A percentile compares a stretch with the other conserved stretches of the same genome.
These are phyloP conservation scores for Purpureocillium takamizusanense DNA, from an alignment of 2,329 filamentous ascomycete genomes.

Conservation along the genomic window DNA sequence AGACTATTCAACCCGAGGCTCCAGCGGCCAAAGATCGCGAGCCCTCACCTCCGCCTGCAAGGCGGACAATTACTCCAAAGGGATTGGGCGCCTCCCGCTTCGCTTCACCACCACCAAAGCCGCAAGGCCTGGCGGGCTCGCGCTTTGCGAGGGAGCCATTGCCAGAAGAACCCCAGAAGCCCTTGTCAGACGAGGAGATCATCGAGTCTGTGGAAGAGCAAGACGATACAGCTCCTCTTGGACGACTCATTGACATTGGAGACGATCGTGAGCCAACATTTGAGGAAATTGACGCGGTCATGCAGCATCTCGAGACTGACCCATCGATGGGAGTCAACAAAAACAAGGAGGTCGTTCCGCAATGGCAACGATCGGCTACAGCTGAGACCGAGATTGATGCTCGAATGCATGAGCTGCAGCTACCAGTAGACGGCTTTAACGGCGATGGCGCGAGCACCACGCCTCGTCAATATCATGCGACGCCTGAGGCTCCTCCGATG, in stretches of 20 bases:
- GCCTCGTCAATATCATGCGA: conserved; percentile 44
- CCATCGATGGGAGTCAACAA: conserved; percentile 69
- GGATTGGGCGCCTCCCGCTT: conserved; percentile 38
- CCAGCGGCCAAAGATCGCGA: conserved; percentile 11
- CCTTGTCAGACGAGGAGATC: conserved; percentile 9
- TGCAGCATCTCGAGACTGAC: conserved; percentile 71
- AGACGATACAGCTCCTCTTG: background rate
- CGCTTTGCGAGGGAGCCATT: conserved; percentile 34
- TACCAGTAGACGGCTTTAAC: conserved; percentile 41
- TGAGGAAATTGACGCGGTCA: conserved; percentile 86
- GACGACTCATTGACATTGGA: conserved; percentile 1
- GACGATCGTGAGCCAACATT: conserved; percentile 43
- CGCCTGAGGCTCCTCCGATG: conserved; percentile 35
- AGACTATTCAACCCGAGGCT: conserved; percentile 12
- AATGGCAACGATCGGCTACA: conserved; percentile 25
- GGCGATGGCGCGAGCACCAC: conserved; percentile 69
- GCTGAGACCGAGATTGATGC: conserved; percentile 26
- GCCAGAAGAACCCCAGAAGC: conserved; percentile 3
- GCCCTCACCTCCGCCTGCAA: conserved; percentile 10
- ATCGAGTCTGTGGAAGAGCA: conserved; percentile 19
- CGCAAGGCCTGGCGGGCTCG: conserved; percentile 33
- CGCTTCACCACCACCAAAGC: conserved; percentile 33
- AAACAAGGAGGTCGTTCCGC: conserved; percentile 31
- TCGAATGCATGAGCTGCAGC: conserved; percentile 44
- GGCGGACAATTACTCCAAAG: conserved; percentile 22